These are phyloP conservation scores for Xylaria castorea DNA, from an alignment of 495 filamentous ascomycete genomes.

Conservation along the genomic window DNA sequence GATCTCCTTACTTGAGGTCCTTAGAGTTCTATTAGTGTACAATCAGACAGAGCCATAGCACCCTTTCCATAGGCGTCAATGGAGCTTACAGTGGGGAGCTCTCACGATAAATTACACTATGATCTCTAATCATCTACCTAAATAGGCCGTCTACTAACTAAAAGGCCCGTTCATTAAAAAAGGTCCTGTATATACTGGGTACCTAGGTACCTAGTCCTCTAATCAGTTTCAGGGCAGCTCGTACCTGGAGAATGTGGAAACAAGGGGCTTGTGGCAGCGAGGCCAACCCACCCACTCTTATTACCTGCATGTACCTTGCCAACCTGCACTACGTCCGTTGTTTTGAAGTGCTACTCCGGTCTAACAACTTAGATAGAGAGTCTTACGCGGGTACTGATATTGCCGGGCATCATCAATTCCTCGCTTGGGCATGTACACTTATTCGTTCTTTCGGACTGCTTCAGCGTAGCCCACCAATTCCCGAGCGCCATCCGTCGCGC, in stretches of 20 bases:
- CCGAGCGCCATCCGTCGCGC: not conserved
- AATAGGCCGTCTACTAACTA: not conserved
- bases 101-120: not conserved
- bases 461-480: not conserved
- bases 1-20: slow-evolving; percentile 15
- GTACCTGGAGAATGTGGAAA: slow-evolving; percentile 12
- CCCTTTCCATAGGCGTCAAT: not conserved
- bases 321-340: not conserved
- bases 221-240: slow-evolving; percentile 18
- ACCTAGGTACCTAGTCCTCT: not conserved
- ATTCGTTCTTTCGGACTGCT: not conserved
- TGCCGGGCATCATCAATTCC: not conserved
- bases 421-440: slow-evolving; percentile 1
- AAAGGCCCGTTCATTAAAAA: not conserved
- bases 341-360: not conserved
- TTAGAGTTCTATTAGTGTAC: slow-evolving; percentile 6
- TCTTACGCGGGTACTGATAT: not conserved
- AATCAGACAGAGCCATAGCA: not conserved
- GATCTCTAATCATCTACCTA: not conserved
- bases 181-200: not conserved
- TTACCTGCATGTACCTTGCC: not conserved
- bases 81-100: slow-evolving; percentile 17
- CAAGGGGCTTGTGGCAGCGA: slow-evolving; percentile 9
- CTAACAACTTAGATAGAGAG: not conserved
- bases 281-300: not conserved